Evolutionary conservation across 1,284 basidiomycete genomes (phyloP).

Genomic region (Mycena sp.): DNA sequence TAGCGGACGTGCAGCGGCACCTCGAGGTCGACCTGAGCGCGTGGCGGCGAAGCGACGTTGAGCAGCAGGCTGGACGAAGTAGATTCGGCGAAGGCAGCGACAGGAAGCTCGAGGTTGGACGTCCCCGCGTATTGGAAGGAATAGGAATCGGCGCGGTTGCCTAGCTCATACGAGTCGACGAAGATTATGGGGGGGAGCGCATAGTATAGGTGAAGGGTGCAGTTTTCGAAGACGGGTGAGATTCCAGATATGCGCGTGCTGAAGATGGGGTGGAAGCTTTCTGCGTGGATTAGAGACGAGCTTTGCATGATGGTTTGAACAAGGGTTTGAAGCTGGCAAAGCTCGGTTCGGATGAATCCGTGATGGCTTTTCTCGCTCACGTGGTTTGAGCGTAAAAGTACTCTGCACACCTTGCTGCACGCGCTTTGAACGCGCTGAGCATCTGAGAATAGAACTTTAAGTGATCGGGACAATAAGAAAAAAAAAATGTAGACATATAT

Average conservation of each 20-base stretch:
- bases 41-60: constrained; percentile 35
- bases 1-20: constrained; percentile 64
- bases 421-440: no score
- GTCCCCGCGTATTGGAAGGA: constrained; percentile 52
- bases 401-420: no score
- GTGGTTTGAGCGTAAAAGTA: no score
- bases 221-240: constrained; percentile 31
- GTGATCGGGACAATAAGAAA: no score
- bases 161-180: constrained; percentile 62
- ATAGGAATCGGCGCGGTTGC: constrained; percentile 52
- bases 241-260: constrained; percentile 23
- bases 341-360: no score
- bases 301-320: no score
- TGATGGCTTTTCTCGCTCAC: no score
- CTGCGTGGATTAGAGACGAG: constrained; percentile 14
- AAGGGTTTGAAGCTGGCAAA: no score
- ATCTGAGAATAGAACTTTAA: no score
- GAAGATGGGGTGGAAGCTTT: constrained; percentile 43
- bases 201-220: constrained; percentile 52
- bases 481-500: no score
- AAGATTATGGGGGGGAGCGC: constrained; percentile 56
- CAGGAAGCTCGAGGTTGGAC: constrained; percentile 59
- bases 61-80: constrained; percentile 45
- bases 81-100: constrained; percentile 46
- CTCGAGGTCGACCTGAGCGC: constrained; percentile 42